A percentile compares a stretch with the other conserved stretches of the same genome.
These are phyloP conservation scores for Sarocladium strictum DNA, from an alignment of 2,329 filamentous ascomycete genomes.

Conservation along the genomic window DNA sequence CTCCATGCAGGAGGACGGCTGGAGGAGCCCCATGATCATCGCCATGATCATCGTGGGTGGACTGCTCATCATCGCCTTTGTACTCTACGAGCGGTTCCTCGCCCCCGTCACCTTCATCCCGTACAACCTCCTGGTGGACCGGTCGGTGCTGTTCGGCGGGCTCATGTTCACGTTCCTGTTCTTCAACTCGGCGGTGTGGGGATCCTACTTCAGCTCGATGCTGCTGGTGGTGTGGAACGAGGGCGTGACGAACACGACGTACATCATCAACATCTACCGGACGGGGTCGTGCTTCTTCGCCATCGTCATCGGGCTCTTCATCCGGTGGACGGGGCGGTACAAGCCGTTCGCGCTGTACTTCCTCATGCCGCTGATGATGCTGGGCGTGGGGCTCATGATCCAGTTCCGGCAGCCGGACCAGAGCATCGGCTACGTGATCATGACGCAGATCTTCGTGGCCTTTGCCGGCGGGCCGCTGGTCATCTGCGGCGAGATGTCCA, in stretches of 20 bases:
- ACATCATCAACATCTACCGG: conserved; percentile 33
- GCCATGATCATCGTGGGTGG: conserved; percentile 32
- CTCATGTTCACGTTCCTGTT: conserved; percentile 32
- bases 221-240: conserved; percentile 33
- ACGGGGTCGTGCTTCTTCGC: conserved; percentile 29
- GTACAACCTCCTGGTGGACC: conserved; percentile 25
- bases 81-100: conserved; percentile 30
- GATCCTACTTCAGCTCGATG: conserved; percentile 33
- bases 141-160: conserved; percentile 31
- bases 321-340: conserved; percentile 42
- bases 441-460: conserved; percentile 38
- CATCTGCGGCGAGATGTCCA: conserved; percentile 21
- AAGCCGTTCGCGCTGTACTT: conserved; percentile 47
- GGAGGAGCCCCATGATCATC: conserved; percentile 37
- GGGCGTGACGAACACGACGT: conserved; percentile 27
- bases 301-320: conserved; percentile 23
- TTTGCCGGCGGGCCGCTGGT: conserved; percentile 22
- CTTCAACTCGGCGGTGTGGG: conserved; percentile 31
- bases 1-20: conserved; percentile 32
- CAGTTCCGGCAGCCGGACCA: conserved; percentile 30
- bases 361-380: conserved; percentile 30
- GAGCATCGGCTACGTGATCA: conserved; percentile 29
- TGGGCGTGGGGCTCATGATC: conserved; percentile 34
- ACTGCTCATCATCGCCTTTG: conserved; percentile 31
- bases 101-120: conserved; percentile 36